Conservation (phyloP, 345 rosid genomes). For the Barbarea vulgaris region DNA sequence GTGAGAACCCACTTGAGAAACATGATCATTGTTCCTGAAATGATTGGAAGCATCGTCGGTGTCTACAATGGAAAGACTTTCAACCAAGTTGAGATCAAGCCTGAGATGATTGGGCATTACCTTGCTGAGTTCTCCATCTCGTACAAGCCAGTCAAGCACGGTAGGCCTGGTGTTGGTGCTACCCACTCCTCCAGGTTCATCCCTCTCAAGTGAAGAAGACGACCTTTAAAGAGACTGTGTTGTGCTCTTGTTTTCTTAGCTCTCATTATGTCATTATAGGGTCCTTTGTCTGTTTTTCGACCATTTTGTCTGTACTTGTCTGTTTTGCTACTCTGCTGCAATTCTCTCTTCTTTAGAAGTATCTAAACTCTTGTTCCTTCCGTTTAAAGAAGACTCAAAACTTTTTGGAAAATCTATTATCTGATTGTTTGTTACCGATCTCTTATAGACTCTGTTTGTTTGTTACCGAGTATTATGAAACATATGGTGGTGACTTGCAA, state of each 20-base stretch:
- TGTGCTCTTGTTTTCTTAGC: background rate
- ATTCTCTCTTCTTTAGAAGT: background rate
- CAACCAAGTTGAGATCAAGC: conserved; percentile 29
- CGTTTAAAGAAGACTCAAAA: conserved; percentile 32
- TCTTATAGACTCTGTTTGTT: background rate
- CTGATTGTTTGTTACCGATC: background rate
- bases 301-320: background rate
- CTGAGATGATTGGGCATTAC: conserved; percentile 33
- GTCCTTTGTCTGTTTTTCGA: background rate
- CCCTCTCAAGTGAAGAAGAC: conserved; percentile 54
- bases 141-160: conserved; percentile 70
- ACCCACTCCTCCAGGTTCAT: conserved; percentile 82
- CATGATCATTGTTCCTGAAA: conserved; percentile 47
- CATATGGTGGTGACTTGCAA: background rate
- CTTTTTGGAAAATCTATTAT: background rate
- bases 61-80: conserved; percentile 32
- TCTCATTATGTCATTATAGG: background rate
- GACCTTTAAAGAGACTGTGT: conserved; percentile 1
- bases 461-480: background rate
- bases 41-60: conserved; percentile 34
- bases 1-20: conserved; percentile 70
- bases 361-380: conserved; percentile 8
- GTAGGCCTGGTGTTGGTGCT: conserved; percentile 72
- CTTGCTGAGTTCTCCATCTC: conserved; percentile 58
- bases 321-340: background rate